Base-by-base conservation (phyloP, 2,329 filamentous ascomycete species). In the Botryosphaeria dothidea region DNA sequence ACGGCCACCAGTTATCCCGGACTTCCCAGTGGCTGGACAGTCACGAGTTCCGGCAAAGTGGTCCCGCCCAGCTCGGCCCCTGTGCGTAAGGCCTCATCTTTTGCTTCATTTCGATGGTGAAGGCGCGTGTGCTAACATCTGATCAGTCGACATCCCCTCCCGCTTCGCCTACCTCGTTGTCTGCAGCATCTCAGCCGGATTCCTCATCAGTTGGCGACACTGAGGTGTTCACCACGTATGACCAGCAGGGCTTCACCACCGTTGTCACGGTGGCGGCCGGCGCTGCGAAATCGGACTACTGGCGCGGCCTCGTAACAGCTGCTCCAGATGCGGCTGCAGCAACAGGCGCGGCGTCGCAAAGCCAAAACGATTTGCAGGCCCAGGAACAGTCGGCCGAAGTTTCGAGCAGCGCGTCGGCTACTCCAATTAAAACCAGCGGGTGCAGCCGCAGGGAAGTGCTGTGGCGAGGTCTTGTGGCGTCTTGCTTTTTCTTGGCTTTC, bases 21-120 rank as follows among this genome's bases (percentile, higher is more conserved):
- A 68, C 86, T 96, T 66, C 92, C 93, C 45, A 86, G 84, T 71
- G 92, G 91, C 66, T 97, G 92, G 92, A 85, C 88, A 67, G 91
- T 95, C 79, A 92, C 89, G 58, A 83, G 88, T 67, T 86, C 88
- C 70, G 92, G 92, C 74, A 94, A 93, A 82, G 88, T 95, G 72
- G 84, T 92, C 73, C 91, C 91, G 74, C 85, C 88, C 69, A 86
- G 84, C 78, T 86, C 87, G 80, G 87, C 86, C 73, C 83, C 84
- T 81, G 85, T 88, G 81, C 86, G 86, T 88, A 86, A 85, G 87
- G 76, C 83, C 84, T 69, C 66, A 51, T 58, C n/a, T 48, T 62
- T 19, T 60, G 38, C 48, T 51, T 46, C 17, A 54, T 45, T 43
- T 54, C 46, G 17, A 31, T 15, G 0, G 5, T 23, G 23, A 27